phyloP scores from a whole-genome alignment of 2,329 filamentous ascomycete genomes.

The Penicillium sp. region DNA sequence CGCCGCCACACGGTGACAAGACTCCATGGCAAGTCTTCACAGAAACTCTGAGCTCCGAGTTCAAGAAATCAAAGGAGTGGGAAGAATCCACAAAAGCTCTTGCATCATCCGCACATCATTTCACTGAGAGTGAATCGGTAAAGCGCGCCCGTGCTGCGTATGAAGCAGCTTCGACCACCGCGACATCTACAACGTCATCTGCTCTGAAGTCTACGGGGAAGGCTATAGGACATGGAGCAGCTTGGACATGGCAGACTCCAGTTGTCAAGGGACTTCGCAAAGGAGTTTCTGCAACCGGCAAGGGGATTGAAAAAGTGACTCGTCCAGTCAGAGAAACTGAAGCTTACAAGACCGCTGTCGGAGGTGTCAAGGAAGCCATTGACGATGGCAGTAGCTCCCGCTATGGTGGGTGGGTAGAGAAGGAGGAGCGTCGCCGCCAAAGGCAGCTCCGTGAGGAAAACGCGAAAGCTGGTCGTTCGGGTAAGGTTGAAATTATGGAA shows the following conservation, averaged over 20 bases:
- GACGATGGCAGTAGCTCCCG: slow-evolving; percentile 94
- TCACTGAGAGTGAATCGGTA: slow-evolving; percentile 88
- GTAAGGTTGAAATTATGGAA: slow-evolving; percentile 58
- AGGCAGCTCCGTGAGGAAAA: slow-evolving; percentile 68
- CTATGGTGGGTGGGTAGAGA: slow-evolving; percentile 95
- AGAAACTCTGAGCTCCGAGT: slow-evolving; percentile 90
- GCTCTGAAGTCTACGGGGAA: slow-evolving; percentile 82
- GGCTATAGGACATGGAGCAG: slow-evolving; percentile 82
- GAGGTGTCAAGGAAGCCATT: slow-evolving; percentile 85
- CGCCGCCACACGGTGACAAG: slow-evolving; percentile 96
- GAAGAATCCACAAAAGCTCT: slow-evolving; percentile 97
- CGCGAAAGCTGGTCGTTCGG: slow-evolving; percentile 47
- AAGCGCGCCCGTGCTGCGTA: slow-evolving; percentile 82
- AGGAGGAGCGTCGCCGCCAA: slow-evolving; percentile 81
- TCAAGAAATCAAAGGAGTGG: slow-evolving; percentile 98
- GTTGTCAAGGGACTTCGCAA: slow-evolving; percentile 88
- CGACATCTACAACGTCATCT: slow-evolving; percentile 71
- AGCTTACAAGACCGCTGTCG: slow-evolving; percentile 67
- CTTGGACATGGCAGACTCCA: slow-evolving; percentile 95
- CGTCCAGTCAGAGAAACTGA: slow-evolving; percentile 91
- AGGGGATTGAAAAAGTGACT: slow-evolving; percentile 89
- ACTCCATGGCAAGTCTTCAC: slow-evolving; percentile 98
- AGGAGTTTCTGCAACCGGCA: slow-evolving; percentile 79
- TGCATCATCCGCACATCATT: slow-evolving; percentile 81
- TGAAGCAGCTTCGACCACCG: slow-evolving; percentile 77